A percentile compares a stretch with the other conserved stretches of the same genome.
These are phyloP conservation scores for Dryas integrifolia DNA, from an alignment of 331 rosid genomes.

Conservation along the genomic window DNA sequence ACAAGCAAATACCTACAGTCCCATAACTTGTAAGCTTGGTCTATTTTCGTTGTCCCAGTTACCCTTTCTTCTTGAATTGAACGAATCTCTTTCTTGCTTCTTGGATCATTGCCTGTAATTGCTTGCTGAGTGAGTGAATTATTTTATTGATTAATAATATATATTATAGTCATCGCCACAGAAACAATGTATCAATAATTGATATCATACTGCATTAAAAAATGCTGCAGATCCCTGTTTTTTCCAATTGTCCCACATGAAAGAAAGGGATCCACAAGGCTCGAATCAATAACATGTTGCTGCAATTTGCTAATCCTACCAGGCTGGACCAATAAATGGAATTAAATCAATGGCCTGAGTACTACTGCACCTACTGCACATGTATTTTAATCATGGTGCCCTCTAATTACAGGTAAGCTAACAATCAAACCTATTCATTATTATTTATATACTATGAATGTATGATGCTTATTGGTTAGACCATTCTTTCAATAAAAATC, in stretches of 20 bases:
- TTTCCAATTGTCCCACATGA: not conserved
- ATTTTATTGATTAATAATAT: not conserved
- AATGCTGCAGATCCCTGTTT: not conserved
- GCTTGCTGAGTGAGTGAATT: not conserved
- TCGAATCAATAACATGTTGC: not conserved
- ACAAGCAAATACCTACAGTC: too few relatives aligned
- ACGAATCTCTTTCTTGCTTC: not conserved
- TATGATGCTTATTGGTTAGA: not conserved
- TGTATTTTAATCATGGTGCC: slow-evolving; percentile 7
- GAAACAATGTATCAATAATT: not conserved
- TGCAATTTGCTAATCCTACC: not conserved
- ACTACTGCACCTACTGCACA: not conserved
- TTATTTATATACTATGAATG: not conserved
- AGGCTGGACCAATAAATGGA: not conserved
- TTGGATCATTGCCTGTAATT: not conserved
- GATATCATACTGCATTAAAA: not conserved
- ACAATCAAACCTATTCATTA: not conserved
- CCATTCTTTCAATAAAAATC: not conserved
- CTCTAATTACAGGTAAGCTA: not conserved
- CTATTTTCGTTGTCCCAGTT: not conserved
- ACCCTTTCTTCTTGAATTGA: not conserved
- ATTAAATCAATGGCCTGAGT: not conserved
- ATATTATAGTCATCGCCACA: not conserved
- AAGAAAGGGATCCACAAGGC: not conserved
- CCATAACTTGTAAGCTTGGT: too few relatives aligned